phyloP scores from a whole-genome alignment of 129 eudicot genomes.

The Flaveria sonorensis region DNA sequence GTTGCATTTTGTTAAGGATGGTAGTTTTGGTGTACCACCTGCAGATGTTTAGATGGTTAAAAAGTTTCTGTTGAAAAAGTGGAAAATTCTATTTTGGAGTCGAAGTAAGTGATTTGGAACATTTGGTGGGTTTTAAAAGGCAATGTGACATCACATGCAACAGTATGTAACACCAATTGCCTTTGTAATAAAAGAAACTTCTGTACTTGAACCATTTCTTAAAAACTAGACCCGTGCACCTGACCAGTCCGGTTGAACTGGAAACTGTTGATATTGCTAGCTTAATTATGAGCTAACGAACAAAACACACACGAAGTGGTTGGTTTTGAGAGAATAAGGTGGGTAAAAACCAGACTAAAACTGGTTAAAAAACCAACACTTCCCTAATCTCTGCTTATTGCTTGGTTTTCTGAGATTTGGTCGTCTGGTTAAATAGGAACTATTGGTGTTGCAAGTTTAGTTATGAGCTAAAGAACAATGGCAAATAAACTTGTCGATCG shows the following conservation, averaged over 20 bases:
- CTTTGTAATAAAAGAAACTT: not conserved
- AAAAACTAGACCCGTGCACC: not conserved
- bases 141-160: not conserved
- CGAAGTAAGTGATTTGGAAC: not conserved
- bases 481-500: not conserved
- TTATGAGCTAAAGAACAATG: not conserved
- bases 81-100: not conserved
- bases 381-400: too few species aligned
- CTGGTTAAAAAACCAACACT: too few species aligned
- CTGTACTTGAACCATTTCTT: not conserved
- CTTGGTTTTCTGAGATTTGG: too few species aligned
- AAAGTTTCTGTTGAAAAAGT: not conserved
- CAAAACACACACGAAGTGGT: too few species aligned
- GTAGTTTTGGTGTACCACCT: not conserved
- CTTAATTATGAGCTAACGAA: too few species aligned
- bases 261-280: too few species aligned
- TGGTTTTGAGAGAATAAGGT: too few species aligned
- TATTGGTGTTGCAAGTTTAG: not conserved
- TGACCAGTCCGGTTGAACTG: not conserved
- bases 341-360: too few species aligned
- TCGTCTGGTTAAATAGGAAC: not conserved
- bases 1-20: not conserved
- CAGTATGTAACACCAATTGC: not conserved
- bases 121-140: conserved; percentile 9
- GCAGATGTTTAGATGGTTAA: not conserved